These are phyloP conservation scores for Alternaria alternata DNA, from an alignment of 2,329 filamentous ascomycete genomes.

Conservation along the genomic window DNA sequence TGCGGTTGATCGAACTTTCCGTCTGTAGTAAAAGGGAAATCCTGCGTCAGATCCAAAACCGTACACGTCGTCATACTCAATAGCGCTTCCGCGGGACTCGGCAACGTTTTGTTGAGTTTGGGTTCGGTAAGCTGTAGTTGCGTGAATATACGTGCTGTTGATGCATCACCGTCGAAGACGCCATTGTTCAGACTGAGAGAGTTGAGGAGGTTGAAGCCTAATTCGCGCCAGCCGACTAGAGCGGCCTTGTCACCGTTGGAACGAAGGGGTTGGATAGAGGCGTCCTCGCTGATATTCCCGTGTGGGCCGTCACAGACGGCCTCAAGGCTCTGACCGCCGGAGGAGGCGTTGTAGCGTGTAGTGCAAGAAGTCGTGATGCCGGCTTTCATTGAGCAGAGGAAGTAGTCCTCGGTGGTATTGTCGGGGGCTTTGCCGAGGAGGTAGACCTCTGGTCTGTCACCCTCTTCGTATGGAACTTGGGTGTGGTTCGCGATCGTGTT, in stretches of 20 bases:
- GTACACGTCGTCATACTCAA: slow-evolving; percentile 13
- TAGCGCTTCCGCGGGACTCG: slow-evolving; percentile 5
- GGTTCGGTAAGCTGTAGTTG: slow-evolving; percentile 11
- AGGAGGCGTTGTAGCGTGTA: slow-evolving; percentile 16
- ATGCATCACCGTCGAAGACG: slow-evolving; percentile 15
- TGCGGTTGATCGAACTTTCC: not conserved
- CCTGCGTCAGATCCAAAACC: slow-evolving; percentile 10
- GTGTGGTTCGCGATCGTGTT: slow-evolving; percentile 19
- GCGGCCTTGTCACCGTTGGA: not conserved
- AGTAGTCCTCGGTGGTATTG: slow-evolving; percentile 11
- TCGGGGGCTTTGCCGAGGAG: slow-evolving; percentile 15
- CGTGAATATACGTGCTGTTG: slow-evolving; percentile 11
- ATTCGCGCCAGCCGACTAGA: slow-evolving; percentile 6
- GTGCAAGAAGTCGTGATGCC: slow-evolving; percentile 10
- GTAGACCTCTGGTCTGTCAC: slow-evolving; percentile 11
- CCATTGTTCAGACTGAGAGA: slow-evolving; percentile 16
- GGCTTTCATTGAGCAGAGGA: slow-evolving; percentile 15
- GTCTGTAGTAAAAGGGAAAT: slow-evolving; percentile 3
- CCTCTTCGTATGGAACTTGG: not conserved
- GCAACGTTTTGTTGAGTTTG: slow-evolving; percentile 7
- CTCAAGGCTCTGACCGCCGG: slow-evolving; percentile 12
- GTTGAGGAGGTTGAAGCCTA: slow-evolving; percentile 15
- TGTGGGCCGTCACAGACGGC: slow-evolving; percentile 6
- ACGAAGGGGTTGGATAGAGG: not conserved
- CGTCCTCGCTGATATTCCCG: not conserved